Evolutionary conservation across 2,329 filamentous ascomycete species (phyloP).

Genomic region (Colletotrichum caudatum): DNA sequence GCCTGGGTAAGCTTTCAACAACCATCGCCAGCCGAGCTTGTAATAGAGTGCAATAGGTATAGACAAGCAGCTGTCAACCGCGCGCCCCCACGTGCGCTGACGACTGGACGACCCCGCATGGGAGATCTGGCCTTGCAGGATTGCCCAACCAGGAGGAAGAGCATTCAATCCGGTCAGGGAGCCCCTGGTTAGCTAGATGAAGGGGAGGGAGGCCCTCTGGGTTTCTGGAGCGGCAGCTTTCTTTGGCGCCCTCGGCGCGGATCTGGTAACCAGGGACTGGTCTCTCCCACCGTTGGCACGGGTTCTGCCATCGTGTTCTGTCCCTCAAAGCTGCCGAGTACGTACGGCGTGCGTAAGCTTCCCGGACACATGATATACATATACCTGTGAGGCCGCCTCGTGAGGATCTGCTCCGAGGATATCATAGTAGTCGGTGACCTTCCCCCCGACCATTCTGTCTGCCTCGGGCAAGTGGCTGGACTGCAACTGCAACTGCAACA

Average conservation of each 20-base stretch:
- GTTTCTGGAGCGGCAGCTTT: background rate
- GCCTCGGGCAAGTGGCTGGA: background rate
- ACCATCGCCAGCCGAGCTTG: conserved; percentile 7
- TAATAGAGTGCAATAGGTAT: background rate
- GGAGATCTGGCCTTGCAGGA: background rate
- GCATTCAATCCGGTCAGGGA: background rate
- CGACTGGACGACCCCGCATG: background rate
- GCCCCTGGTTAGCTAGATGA: background rate
- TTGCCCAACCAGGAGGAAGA: background rate
- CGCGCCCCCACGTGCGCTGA: conserved; percentile 12
- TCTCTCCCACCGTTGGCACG: background rate
- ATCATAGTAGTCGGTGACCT: background rate
- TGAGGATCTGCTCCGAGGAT: background rate
- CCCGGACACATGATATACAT: background rate
- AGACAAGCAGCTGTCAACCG: background rate
- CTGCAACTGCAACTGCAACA: background rate
- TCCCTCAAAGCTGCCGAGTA: background rate
- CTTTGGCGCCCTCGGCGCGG: background rate
- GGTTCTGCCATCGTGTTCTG: background rate
- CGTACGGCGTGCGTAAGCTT: background rate
- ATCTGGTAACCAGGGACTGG: background rate
- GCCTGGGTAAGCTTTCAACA: background rate
- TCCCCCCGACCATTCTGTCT: background rate
- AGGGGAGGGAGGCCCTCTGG: background rate
- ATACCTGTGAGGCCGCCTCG: background rate